Conservation (phyloP, 441 rosid genomes). For the Brassica hybrid region DNA sequence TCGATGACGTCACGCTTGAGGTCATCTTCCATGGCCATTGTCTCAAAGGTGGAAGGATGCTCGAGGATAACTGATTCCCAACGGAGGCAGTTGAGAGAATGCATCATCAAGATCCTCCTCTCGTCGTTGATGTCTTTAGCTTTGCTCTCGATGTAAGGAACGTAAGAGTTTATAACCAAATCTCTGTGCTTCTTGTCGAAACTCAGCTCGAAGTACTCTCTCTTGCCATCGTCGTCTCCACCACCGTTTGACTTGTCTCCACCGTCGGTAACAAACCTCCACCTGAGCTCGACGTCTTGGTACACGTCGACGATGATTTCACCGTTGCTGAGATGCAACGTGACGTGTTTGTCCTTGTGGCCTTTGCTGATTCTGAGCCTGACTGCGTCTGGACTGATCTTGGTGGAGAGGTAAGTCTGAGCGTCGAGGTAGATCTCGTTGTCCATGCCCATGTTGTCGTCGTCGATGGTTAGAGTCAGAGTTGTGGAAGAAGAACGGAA, state of each 20-base stretch:
- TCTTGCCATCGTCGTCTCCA: background rate
- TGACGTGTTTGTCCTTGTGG: constrained; percentile 48
- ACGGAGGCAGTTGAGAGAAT: constrained; percentile 20
- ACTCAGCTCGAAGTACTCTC: constrained; percentile 46
- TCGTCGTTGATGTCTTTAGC: constrained; percentile 36
- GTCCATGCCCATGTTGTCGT: constrained; percentile 39
- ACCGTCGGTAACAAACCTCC: constrained; percentile 46
- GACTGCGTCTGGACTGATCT: constrained; percentile 46
- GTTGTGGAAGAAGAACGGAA: constrained; percentile 39
- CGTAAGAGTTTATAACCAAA: constrained; percentile 41
- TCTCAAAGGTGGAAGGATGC: constrained; percentile 66
- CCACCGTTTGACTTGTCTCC: constrained; percentile 29
- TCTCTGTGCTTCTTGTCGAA: constrained; percentile 54
- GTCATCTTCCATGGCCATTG: constrained; percentile 59
- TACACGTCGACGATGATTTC: constrained; percentile 50
- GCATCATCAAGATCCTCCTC: constrained; percentile 47
- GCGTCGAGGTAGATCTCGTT: constrained; percentile 61
- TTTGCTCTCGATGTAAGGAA: constrained; percentile 43
- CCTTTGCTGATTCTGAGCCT: constrained; percentile 53
- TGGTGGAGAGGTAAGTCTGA: constrained; percentile 55
- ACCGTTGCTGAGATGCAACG: constrained; percentile 46
- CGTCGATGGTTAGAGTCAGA: constrained; percentile 54
- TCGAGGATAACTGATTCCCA: constrained; percentile 54
- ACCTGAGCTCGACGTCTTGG: constrained; percentile 48
- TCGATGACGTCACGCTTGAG: constrained; percentile 44